Evolutionary conservation across 2,329 filamentous ascomycete genomes (phyloP).

Genomic region (Trichophyton schoenleinii): DNA sequence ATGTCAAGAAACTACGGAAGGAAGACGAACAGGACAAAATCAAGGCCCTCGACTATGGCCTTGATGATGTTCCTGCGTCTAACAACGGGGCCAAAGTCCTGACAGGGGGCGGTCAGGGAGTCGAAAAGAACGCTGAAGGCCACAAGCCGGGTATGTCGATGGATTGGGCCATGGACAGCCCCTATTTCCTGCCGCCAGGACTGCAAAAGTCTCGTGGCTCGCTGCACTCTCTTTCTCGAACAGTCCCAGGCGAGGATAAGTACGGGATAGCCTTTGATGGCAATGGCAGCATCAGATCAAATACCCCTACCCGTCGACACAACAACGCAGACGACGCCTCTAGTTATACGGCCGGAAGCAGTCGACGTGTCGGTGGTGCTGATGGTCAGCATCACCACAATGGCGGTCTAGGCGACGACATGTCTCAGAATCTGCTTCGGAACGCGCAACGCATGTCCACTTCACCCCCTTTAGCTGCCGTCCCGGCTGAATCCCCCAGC

Average conservation of each 20-base stretch:
- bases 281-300: conserved; percentile 27
- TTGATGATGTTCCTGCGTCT: conserved; percentile 42
- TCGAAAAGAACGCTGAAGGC: conserved; percentile 24
- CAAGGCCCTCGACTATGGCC: conserved; percentile 82
- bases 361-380: conserved; percentile 21
- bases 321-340: conserved; percentile 40
- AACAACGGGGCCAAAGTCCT: conserved; percentile 44
- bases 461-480: conserved; percentile 26
- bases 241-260: conserved; percentile 63
- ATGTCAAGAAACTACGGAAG: conserved; percentile 53
- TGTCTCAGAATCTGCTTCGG: conserved; percentile 41
- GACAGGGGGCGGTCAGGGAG: not conserved
- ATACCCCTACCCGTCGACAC: conserved; percentile 17
- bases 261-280: conserved; percentile 58
- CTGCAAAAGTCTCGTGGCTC: conserved; percentile 72
- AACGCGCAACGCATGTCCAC: conserved; percentile 49
- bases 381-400: not conserved
- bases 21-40: conserved; percentile 83
- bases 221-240: conserved; percentile 69
- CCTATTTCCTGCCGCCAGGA: conserved; percentile 83
- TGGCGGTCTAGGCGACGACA: conserved; percentile 27
- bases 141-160: conserved; percentile 43
- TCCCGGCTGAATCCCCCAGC: not conserved
- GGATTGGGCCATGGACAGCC: conserved; percentile 55
- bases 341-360: conserved; percentile 40